These are phyloP conservation scores for Trichoderma erinaceum DNA, from an alignment of 495 filamentous ascomycete species.

Conservation along the genomic window DNA sequence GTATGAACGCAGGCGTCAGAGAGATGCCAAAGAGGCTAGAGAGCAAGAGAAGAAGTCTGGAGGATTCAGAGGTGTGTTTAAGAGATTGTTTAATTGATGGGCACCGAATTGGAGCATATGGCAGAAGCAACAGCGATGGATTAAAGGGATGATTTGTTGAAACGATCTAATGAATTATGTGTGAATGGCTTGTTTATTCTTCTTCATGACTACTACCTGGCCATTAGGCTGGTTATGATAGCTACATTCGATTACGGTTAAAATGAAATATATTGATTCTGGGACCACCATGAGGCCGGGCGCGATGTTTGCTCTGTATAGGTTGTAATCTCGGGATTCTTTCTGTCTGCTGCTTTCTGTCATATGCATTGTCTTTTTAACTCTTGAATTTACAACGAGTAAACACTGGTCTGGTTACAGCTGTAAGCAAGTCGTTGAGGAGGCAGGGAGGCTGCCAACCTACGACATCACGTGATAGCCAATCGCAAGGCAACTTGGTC, in stretches of 20 bases:
- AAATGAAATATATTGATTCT: neutral
- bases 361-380: neutral
- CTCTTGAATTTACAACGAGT: too few species aligned
- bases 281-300: neutral
- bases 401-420: too few species aligned
- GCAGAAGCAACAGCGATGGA: slow-evolving; percentile 2
- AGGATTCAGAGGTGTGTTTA: slow-evolving; percentile 2
- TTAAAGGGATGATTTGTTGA: neutral
- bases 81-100: slow-evolving; percentile 9
- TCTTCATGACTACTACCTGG: slow-evolving; percentile 4
- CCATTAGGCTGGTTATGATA: slow-evolving; percentile 11
- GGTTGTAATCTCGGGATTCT: too few species aligned
- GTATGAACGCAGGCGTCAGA: neutral
- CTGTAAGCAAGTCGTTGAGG: too few species aligned
- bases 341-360: neutral
- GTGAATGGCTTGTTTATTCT: neutral
- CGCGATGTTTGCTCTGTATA: neutral
- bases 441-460: neutral
- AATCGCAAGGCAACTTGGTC: neutral
- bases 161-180: slow-evolving; percentile 5
- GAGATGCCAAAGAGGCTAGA: slow-evolving; percentile 7
- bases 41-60: slow-evolving; percentile 15
- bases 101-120: neutral
- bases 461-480: neutral
- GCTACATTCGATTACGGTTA: neutral